Conservation (phyloP, 1,139 yeast species). For the Meyerozyma smithsonii region DNA sequence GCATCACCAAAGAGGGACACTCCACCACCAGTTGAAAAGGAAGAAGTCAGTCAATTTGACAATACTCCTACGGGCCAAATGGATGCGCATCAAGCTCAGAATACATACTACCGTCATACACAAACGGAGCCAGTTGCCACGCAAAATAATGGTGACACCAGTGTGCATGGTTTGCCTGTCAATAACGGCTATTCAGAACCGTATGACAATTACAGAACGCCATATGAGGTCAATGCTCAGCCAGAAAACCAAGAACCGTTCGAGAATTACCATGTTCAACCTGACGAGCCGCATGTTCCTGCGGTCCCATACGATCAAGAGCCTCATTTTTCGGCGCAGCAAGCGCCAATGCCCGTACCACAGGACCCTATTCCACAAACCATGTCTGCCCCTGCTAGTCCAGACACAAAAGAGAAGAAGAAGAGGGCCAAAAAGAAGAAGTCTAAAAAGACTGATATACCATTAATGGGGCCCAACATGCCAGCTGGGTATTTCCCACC, state of each 20-base stretch:
- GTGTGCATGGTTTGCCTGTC: background rate
- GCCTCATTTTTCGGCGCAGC: background rate
- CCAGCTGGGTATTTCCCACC: constrained; percentile 2
- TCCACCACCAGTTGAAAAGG: background rate
- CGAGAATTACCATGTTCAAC: constrained; percentile 21
- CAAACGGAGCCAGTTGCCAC: background rate
- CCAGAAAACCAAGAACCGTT: constrained; percentile 21
- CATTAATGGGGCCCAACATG: constrained; percentile 2
- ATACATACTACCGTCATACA: too few species aligned
- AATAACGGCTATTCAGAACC: background rate
- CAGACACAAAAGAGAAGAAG: constrained; percentile 17
- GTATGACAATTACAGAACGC: background rate
- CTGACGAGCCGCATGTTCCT: background rate
- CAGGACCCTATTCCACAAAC: background rate
- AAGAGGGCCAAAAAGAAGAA: constrained; percentile 6
- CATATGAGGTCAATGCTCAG: constrained; percentile 5
- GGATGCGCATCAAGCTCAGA: too few species aligned
- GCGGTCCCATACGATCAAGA: background rate
- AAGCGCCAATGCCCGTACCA: too few species aligned
- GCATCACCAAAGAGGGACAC: background rate
- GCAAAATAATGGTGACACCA: background rate
- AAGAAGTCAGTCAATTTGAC: background rate
- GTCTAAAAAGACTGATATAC: constrained; percentile 3
- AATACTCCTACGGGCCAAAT: background rate
- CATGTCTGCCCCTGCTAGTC: background rate